These are phyloP conservation scores for Arbutus unedo DNA, from an alignment of 148 eudicot genomes.

Conservation along the genomic window DNA sequence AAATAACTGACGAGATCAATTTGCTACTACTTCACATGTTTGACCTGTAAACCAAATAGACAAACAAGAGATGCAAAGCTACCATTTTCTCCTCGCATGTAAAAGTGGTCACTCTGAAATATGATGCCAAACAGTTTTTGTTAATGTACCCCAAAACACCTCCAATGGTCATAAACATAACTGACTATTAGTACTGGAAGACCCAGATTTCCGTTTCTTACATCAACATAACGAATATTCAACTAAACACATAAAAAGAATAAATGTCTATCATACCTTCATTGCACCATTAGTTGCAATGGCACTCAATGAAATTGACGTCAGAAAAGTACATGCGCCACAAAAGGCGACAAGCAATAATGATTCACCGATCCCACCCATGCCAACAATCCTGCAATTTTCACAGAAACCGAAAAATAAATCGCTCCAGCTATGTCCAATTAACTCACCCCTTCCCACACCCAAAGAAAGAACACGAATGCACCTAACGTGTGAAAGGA, in stretches of 20 bases:
- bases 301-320: slow-evolving; percentile 91
- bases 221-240: slow-evolving; percentile 1
- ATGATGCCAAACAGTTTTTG: neutral
- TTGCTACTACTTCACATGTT: neutral
- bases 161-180: slow-evolving; percentile 2
- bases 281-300: slow-evolving; percentile 99
- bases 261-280: slow-evolving; percentile 54
- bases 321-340: slow-evolving; percentile 91
- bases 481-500: neutral
- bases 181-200: slow-evolving; percentile 3
- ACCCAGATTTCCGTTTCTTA: slow-evolving; percentile 6
- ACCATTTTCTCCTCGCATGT: neutral
- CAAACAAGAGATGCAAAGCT: neutral
- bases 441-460: neutral
- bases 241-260: neutral
- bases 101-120: neutral
- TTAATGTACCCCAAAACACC: neutral
- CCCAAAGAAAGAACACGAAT: neutral
- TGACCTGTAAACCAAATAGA: neutral
- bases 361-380: slow-evolving; percentile 95
- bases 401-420: slow-evolving; percentile 19
- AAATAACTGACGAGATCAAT: neutral
- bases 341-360: slow-evolving; percentile 79
- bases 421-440: neutral
- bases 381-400: slow-evolving; percentile 92